Base-by-base conservation (phyloP, 148 eudicot species). In the Rhododendron williamsianum region DNA sequence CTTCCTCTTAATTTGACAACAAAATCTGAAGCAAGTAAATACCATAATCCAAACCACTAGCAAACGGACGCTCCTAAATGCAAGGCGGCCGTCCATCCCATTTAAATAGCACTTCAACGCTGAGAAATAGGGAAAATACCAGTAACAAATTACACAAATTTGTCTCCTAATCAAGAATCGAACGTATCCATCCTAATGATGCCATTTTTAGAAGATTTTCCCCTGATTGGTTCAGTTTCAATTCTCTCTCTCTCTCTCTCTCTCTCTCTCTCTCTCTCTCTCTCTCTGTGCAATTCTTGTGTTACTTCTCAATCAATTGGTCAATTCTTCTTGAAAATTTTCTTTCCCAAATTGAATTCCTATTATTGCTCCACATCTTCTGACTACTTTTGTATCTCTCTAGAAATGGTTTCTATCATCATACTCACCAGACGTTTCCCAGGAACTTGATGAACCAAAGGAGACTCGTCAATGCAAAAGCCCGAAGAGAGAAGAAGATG, bases 401-500 rank as follows among this genome's bases (percentile, higher is more conserved):
- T 19, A 81, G n/a, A 4, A 81, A 54, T 35, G 73, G 25, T 80
- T 35, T 52, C 25, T 12, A 23, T 63, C 4, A 38, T n/a, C 51
- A 54, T 74, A 67, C 21, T 41, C 38, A 58, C 30, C 30, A 36
- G 27, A 25, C 74, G 65, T 43, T 76, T 43, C 6, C 82, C 43
- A 43, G 36, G 63, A 45, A 43, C 9, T 83, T 25, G 80, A 87
- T 87, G 88, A 54, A 2, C 56, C 72, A 84, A 4, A 30, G 12
- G 82, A 84, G 81, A 84, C 36, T 16, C 11, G 12, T n/a, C 46
- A 36, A 2, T 3, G 3, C 71, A n/a, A 74, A 46, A 58, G 43
- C 73, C n/a, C 78, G 52, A 46, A 13, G 78, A 25, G 49, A 80
- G 25, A 74, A 80, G 25, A 74, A 33, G 71, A 87, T 88, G 88